These are phyloP conservation scores for Ilex paraguariensis DNA, from an alignment of 305 asterid genomes.

Conservation along the genomic window DNA sequence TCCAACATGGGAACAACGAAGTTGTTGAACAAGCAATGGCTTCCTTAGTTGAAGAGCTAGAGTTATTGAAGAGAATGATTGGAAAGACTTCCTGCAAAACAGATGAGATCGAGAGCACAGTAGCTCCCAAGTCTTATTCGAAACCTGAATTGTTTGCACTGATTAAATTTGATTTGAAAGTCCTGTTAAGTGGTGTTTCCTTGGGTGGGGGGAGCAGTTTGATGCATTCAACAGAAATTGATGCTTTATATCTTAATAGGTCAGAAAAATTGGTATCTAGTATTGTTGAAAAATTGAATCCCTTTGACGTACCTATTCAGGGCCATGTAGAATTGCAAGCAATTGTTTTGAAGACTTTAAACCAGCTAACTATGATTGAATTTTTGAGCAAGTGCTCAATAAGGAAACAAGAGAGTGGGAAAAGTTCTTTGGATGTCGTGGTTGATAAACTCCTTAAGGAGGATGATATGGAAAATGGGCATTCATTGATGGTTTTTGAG, in stretches of 20 bases:
- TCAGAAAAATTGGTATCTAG: constrained; percentile 52
- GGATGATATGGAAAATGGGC: constrained; percentile 39
- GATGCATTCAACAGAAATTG: constrained; percentile 43
- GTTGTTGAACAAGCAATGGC: constrained; percentile 65
- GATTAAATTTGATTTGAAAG: constrained; percentile 74
- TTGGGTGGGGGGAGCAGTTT: constrained; percentile 37
- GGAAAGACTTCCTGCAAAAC: constrained; percentile 32
- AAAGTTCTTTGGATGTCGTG: constrained; percentile 33
- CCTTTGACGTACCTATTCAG: constrained; percentile 51
- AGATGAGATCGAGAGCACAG: constrained; percentile 27
- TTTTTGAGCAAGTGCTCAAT: constrained; percentile 59
- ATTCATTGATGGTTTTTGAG: constrained; percentile 46
- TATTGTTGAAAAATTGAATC: constrained; percentile 53
- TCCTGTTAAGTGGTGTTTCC: constrained; percentile 64
- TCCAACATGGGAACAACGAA: constrained; percentile 77
- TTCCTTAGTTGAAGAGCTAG: constrained; percentile 74
- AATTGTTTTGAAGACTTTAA: constrained; percentile 55
- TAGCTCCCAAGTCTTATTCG: constrained; percentile 43
- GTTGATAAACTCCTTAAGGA: constrained; percentile 31
- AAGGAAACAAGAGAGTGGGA: constrained; percentile 37
- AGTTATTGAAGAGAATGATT: constrained; percentile 49
- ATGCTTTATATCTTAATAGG: constrained; percentile 46
- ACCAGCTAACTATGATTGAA: constrained; percentile 62
- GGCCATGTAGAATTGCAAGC: constrained; percentile 71
- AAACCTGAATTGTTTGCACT: constrained; percentile 59